phyloP scores from a whole-genome alignment of 164 flowering plant genomes.

The Berberis thunbergii region DNA sequence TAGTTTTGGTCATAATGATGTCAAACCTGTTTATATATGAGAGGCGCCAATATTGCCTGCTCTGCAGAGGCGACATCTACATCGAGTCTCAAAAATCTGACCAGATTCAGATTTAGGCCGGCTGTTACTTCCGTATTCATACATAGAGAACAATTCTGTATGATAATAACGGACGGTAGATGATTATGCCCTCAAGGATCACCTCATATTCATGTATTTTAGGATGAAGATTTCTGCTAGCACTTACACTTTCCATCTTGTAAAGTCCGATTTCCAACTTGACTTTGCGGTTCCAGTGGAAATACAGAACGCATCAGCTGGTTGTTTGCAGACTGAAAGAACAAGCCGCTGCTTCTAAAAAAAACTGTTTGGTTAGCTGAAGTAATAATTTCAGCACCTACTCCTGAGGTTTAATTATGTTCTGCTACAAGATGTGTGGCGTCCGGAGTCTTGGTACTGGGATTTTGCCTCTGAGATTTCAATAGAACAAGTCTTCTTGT shows the following conservation, averaged over 20 bases:
- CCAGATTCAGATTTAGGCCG: background rate
- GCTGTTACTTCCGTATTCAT: background rate
- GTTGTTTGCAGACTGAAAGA: constrained; percentile 8
- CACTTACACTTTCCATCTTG: background rate
- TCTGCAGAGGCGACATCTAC: background rate
- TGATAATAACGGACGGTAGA: background rate
- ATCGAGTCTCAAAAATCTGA: background rate
- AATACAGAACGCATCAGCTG: background rate
- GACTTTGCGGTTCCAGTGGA: constrained; percentile 1
- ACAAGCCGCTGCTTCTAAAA: background rate
- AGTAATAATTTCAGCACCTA: background rate
- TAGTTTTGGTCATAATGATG: constrained; percentile 84
- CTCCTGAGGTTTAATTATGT: background rate
- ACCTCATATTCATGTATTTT: background rate
- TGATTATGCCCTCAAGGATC: background rate
- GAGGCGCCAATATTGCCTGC: too few relatives aligned
- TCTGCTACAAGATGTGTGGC: too few relatives aligned
- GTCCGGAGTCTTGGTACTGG: too few relatives aligned
- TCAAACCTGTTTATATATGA: constrained; percentile 84
- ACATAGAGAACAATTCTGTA: background rate
- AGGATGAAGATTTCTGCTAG: constrained; percentile 5
- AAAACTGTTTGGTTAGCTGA: background rate
- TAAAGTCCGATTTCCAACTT: constrained; percentile 6
- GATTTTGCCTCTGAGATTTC: too few relatives aligned
- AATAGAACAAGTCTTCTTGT: too few relatives aligned